Evolutionary conservation across 2,329 filamentous ascomycete species (phyloP), one percentile per base, ranked within the genome.

Genomic region (Cladosporium sp.): DNA sequence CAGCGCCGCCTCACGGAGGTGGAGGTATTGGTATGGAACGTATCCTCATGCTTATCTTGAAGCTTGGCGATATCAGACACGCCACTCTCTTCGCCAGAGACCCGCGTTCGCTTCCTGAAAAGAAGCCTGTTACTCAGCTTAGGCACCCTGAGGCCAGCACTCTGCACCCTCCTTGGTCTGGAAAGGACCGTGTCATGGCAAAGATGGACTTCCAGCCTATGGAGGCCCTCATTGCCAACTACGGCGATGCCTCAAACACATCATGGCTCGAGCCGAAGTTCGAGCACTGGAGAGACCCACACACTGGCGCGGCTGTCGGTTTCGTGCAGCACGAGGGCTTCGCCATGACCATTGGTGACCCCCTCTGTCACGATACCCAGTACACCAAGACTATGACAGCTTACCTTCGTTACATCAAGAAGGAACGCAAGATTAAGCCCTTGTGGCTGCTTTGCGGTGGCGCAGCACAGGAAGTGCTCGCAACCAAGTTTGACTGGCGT

Each of bases 181-280:
- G 80, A 75, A 59, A 80, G 77, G 69, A 82, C 74, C 73, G 77
- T 52, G 74, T 71, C 49, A 54, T 73, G 2, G 79, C 79, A 12
- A 71, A 75, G 54, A 76, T 79, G 7, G 80, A 86, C 51, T 78
- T 88, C 56, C 92, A 92, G 54, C 82, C 90, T 0, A 72, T 97
- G 5, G 90, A 92, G 71, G 88, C 96, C 70, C 85, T 97, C 42
- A 92, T 97, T 72, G 91, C 91, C 70, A 97, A 97, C 74, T 97
- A 97, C 66, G 92, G 92, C 62, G 92, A 97, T 73, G 91, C 92
- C 1, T 92, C 91, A 51, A 95, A 96, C 69, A 97, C 92, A 0
- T 94, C 91, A 0, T 97, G 92, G 91, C 83, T 94, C 7, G 92
- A 97, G 72, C 89, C 92, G 6, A 86, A 91, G 6, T 96, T 92